Base-by-base conservation (phyloP, 139 green algal genomes). In the Chlamydomonas eustigma region DNA sequence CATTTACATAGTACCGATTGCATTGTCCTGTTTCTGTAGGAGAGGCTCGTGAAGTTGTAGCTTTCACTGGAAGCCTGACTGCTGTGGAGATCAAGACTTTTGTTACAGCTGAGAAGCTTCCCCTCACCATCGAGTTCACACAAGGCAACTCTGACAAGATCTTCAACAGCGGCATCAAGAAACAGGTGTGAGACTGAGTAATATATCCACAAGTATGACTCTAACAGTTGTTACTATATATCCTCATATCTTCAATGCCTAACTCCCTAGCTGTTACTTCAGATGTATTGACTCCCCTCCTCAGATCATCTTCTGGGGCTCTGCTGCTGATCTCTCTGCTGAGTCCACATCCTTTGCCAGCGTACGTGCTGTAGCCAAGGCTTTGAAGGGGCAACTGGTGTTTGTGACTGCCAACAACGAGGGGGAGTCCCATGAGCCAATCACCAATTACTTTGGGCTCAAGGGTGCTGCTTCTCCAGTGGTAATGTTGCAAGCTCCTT, bases 371-470 rank as follows among this genome's bases (percentile, higher is more conserved):
- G 82, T 76, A 1, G 69, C 77, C 31, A 80, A 79, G 70, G 63
- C 76, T 76, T 69, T 81, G 74, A 87, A 87, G 77, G 89, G 89
- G 76, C 85, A 92, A 83, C 72, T 92, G 12, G 83, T 92, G 58
- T 90, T 92, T 74, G 88, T 94, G 51, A 90, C 82, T 2, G 82
- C 92, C 0, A 74, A 79, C 64, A 77, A 52, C 51, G 85, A 85
- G 51, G 67, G 69, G 35, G 52, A 80, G 36, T 67, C 64, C 37
- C 68, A 81, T 30, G 85, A 88, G 32, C 86, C 88, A 34, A 87
- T 96, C 2, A 77, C 91, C 31, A 88, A 93, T 65, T 97, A 92
- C 88, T 97, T 97, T 75, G 89, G 88, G 31, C 68, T 96, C 31
- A 80, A 88, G 69, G 87, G 82, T 18, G 79, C 78, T 3, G 12